Evolutionary conservation across 2,329 filamentous ascomycete genomes (phyloP), one percentile per base, ranked within the genome.

Genomic region (Colletotrichum falcatum): DNA sequence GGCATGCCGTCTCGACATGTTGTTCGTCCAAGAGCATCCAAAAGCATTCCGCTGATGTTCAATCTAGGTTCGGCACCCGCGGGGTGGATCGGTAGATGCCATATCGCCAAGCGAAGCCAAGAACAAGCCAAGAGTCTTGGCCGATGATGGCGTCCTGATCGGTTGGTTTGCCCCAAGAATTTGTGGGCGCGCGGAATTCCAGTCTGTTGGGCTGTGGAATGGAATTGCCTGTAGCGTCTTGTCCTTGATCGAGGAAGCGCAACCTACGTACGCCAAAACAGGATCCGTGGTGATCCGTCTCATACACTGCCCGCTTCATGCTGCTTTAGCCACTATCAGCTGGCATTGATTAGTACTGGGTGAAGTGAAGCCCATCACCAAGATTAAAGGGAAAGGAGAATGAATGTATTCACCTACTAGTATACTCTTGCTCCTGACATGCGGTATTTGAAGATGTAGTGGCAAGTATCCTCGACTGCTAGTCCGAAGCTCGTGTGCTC

Each of bases 31-130:
- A n/a, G n/a, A n/a, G n/a, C n/a, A n/a, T n/a, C n/a, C n/a, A n/a
- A 14, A 14, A 18, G 7, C 9, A 20, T 33, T 44, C 8, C 3
- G 12, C 1, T 59, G 65, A 58, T 58, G 65, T 68, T 59, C 53
- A 63, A 68, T 64, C 60, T 64, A 68, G 53, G 65, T 68, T 68
- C 51, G 28, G 42, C 6, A 26, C 51, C 26, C 49, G 48, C 35
- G 30, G 20, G 35, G 60, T 59, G 65, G 60, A 53, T 64, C 51
- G 49, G 35, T 9, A 39, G 49, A 54, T 23, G 55, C 28, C 44
- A 66, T 26, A 28, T 46, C 33, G 63, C 53, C 62, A 35, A 54
- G 64, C 37, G 23, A 33, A 20, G 60, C 65, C 59, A 66, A 62
- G 65, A 30, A 18, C 16, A 44, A n/a, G 59, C 59, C 56, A 53